These are phyloP conservation scores for Pleurotus platypus DNA, from an alignment of 768 basidiomycete genomes.

Conservation along the genomic window DNA sequence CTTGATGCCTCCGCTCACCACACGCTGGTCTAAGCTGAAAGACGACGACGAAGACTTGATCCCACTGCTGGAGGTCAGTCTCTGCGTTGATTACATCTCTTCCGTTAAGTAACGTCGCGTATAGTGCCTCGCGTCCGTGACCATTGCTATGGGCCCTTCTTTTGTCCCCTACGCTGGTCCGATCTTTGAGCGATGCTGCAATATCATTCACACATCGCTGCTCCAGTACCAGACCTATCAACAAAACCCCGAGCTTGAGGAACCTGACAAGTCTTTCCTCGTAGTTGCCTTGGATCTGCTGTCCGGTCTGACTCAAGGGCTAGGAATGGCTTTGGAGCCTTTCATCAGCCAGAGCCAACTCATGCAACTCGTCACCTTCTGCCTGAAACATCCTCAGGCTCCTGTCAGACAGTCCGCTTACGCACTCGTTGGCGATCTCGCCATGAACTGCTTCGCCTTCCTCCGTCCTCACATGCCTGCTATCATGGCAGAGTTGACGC, in stretches of 20 bases:
- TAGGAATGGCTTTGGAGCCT: slow-evolving; percentile 73
- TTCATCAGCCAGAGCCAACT: slow-evolving; percentile 68
- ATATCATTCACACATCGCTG: slow-evolving; percentile 79
- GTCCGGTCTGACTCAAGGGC: slow-evolving; percentile 92
- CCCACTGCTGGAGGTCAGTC: slow-evolving; percentile 86
- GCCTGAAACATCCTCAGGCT: slow-evolving; percentile 94
- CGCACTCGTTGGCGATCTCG: slow-evolving; percentile 97
- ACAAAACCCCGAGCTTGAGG: slow-evolving; percentile 86
- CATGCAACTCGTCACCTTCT: slow-evolving; percentile 77
- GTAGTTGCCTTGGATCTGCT: slow-evolving; percentile 97
- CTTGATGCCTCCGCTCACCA: slow-evolving; percentile 91
- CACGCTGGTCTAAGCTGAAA: slow-evolving; percentile 84
- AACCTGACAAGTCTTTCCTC: slow-evolving; percentile 96
- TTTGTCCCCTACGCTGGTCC: slow-evolving; percentile 88
- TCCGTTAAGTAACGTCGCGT: background rate
- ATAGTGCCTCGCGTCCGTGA: slow-evolving; percentile 95
- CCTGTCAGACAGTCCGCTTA: slow-evolving; percentile 95
- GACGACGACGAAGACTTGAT: slow-evolving; percentile 93
- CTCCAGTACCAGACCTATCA: slow-evolving; percentile 85
- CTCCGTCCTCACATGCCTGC: slow-evolving; percentile 82
- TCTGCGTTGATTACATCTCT: background rate
- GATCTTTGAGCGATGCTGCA: slow-evolving; percentile 88
- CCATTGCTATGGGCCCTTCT: slow-evolving; percentile 89
- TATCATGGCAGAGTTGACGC: slow-evolving; percentile 86
- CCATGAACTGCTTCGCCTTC: slow-evolving; percentile 90